Base-by-base conservation (phyloP, 352 stramenopile genomes). In the Thalassiosira livingstoniorum region DNA sequence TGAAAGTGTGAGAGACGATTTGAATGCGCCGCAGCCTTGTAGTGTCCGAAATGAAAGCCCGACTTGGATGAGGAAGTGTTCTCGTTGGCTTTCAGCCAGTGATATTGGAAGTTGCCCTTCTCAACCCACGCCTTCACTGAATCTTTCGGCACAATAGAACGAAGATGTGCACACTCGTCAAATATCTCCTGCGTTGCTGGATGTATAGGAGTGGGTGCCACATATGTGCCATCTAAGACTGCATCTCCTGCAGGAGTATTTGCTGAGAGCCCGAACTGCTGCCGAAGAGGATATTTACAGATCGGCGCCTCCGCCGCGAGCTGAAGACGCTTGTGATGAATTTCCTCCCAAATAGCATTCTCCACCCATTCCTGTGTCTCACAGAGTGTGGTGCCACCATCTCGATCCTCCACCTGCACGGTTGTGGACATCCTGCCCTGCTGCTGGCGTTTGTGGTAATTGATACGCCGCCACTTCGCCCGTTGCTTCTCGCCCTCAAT, bases 241-340 rank as follows among this genome's bases (percentile, higher is more conserved):
- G 3, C 4, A 27, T 54, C 3, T 58, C 57, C 76, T 0, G 60
- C 57, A 5, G 13, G 0, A 18, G 76, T 68, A 18, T 25, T 53
- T 1, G 67, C 76, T 11, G 60, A 18, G 34, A 79, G 74, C 18
- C 76, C 76, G 37, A 83, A 83, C 7, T 64, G 35, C n/a, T 51
- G 64, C 10, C 35, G 2, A 10, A 82, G 3, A 1, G 23, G 1
- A 10, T 65, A 55, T 42, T 75, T 21, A 57, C 74, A 82, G 10
- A 82, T 75, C 13, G 74, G 74, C 10, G 74, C 74, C 32, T 76
- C 15, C 62, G 73, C 72, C 4, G 72, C 74, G 23, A 82, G 25
- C 27, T 75, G 57, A 25, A 76, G 65, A 18, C 75, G 13, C 34
- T 71, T 54, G 13, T 43, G 7, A 35, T 79, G 71, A 0, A 79